These are phyloP conservation scores for Fusarium tricinctum DNA, from an alignment of 2,329 filamentous ascomycete genomes.

Conservation along the genomic window DNA sequence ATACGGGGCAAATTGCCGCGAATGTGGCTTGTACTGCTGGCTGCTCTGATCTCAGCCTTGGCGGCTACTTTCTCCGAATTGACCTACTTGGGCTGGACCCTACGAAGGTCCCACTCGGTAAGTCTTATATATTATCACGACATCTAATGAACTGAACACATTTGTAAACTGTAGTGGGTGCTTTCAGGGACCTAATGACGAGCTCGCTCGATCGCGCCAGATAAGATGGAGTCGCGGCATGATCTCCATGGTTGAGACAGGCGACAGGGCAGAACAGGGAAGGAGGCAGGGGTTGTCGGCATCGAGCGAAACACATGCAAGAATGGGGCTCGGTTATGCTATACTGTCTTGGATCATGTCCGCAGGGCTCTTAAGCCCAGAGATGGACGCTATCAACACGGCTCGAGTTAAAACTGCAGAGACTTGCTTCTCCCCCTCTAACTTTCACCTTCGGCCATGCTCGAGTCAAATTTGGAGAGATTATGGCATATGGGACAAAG, in stretches of 20 bases:
- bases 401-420: not conserved
- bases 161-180: conserved; percentile 13
- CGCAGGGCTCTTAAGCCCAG: conserved; percentile 21
- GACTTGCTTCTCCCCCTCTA: not conserved
- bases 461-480: not conserved
- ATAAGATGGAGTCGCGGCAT: conserved; percentile 28
- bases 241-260: conserved; percentile 24
- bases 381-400: conserved; percentile 9
- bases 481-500: not conserved
- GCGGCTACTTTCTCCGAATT: conserved; percentile 19
- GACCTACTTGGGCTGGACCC: conserved; percentile 1
- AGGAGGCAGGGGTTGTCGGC: conserved; percentile 37
- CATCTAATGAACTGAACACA: conserved; percentile 5
- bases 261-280: conserved; percentile 1
- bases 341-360: conserved; percentile 23
- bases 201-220: conserved; percentile 28
- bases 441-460: conserved; percentile 8
- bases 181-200: conserved; percentile 37
- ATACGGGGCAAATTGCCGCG: conserved; percentile 20
- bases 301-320: conserved; percentile 35
- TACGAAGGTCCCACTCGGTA: not conserved
- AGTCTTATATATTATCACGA: conserved; percentile 12
- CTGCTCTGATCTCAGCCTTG: conserved; percentile 38
- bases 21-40: conserved; percentile 36
- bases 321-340: conserved; percentile 19